These are phyloP conservation scores for Moesziomyces parantarcticus DNA, from an alignment of 1,284 basidiomycete genomes.

Conservation along the genomic window DNA sequence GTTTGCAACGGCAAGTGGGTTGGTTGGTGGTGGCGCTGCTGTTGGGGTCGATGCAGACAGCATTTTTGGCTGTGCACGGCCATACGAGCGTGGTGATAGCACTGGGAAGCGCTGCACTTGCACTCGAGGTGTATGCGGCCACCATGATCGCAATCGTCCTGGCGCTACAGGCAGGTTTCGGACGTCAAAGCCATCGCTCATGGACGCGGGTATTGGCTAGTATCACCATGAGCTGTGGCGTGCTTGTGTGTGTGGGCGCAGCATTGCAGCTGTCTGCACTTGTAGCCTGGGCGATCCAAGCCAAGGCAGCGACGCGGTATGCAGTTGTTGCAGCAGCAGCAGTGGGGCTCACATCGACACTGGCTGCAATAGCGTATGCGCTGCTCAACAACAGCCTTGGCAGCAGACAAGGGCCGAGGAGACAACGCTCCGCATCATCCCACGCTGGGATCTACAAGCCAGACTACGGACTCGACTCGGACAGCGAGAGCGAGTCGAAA, in stretches of 20 bases:
- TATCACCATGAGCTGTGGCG: not conserved
- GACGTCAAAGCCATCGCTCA: slow-evolving; percentile 2
- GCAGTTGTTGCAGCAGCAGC: not conserved
- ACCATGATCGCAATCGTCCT: slow-evolving; percentile 8
- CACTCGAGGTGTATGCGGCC: slow-evolving; percentile 24
- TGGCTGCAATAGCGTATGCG: not conserved
- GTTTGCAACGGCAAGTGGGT: not conserved
- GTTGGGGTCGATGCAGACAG: slow-evolving; percentile 16
- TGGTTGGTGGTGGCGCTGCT: slow-evolving; percentile 14
- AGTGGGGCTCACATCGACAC: not conserved
- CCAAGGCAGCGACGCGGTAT: not conserved
- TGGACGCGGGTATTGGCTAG: not conserved
- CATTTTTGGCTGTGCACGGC: slow-evolving; percentile 9
- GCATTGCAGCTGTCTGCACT: slow-evolving; percentile 1
- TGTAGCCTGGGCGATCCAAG: not conserved
- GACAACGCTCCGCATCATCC: slow-evolving; percentile 1
- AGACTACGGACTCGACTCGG: slow-evolving; percentile 27
- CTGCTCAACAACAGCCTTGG: not conserved
- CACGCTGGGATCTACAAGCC: slow-evolving; percentile 10
- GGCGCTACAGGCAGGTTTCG: slow-evolving; percentile 17
- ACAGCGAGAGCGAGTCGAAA: slow-evolving; percentile 7
- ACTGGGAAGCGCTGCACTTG: slow-evolving; percentile 14
- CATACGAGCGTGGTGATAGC: not conserved
- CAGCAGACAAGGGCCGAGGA: not conserved
- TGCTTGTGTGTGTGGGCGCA: slow-evolving; percentile 6